Evolutionary conservation across 805 yeast genomes (phyloP).

Genomic region (Candida maesae): DNA sequence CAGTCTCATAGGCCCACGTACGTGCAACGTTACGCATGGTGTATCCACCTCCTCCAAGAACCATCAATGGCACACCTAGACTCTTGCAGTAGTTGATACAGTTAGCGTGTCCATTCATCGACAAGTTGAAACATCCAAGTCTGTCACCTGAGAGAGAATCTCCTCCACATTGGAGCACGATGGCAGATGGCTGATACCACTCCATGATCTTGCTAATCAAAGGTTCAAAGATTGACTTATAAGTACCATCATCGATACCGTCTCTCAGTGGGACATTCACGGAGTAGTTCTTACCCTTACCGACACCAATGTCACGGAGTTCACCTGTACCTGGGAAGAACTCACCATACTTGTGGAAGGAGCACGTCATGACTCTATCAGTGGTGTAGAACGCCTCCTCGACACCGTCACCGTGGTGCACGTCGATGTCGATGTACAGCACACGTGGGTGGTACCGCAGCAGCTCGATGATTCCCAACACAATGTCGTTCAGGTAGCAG

Average conservation of each 20-base stretch:
- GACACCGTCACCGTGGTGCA: conserved; percentile 95
- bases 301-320: conserved; percentile 78
- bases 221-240: conserved; percentile 85
- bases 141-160: conserved; percentile 96
- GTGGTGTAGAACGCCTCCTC: conserved; percentile 92
- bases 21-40: conserved; percentile 96
- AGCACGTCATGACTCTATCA: conserved; percentile 85
- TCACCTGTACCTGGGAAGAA: conserved; percentile 95
- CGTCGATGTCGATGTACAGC: conserved; percentile 82
- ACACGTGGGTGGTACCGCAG: conserved; percentile 83
- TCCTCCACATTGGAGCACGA: conserved; percentile 98
- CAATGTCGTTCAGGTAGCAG: conserved; percentile 89
- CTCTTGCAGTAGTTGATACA: conserved; percentile 86
- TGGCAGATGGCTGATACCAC: conserved; percentile 93
- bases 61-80: conserved; percentile 86
- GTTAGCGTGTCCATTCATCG: conserved; percentile 93
- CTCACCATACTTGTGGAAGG: conserved; percentile 90
- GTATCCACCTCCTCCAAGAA: conserved; percentile 97
- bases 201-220: conserved; percentile 71
- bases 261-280: conserved; percentile 86
- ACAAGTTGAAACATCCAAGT: conserved; percentile 91
- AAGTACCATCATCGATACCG: conserved; percentile 85
- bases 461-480: conserved; percentile 74
- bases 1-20: conserved; percentile 92
- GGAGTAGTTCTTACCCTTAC: conserved; percentile 77